Conservation (phyloP, 345 rosid species). For the Linum usitatissimum region DNA sequence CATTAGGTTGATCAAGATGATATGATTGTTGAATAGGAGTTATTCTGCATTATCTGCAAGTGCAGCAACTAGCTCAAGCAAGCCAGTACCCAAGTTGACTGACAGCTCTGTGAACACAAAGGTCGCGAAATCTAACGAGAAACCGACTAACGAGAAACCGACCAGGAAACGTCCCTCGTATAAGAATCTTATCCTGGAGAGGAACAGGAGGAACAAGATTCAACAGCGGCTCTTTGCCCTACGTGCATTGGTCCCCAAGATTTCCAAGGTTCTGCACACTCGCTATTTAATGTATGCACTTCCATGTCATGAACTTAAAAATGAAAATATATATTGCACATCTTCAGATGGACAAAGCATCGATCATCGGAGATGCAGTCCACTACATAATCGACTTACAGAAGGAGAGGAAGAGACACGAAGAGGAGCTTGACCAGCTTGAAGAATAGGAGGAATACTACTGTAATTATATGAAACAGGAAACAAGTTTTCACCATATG, state of each 20-base stretch:
- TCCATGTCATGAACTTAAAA: not conserved
- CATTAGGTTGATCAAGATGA: conserved; percentile 53
- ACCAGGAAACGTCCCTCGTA: conserved; percentile 33
- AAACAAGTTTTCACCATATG: too few relatives aligned
- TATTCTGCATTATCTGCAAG: conserved; percentile 15
- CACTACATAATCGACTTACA: conserved; percentile 52
- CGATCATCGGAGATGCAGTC: conserved; percentile 63
- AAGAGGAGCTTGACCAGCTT: conserved; percentile 46
- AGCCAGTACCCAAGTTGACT: conserved; percentile 2
- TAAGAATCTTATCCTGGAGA: conserved; percentile 72
- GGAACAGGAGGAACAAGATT: conserved; percentile 62
- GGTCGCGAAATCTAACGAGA: conserved; percentile 16
- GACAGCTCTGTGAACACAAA: conserved; percentile 11
- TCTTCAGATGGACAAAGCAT: conserved; percentile 57
- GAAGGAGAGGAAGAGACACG: conserved; percentile 36
- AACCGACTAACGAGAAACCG: too few relatives aligned
- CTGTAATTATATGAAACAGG: too few relatives aligned
- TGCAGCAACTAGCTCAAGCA: conserved; percentile 18
- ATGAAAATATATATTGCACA: conserved; percentile 4
- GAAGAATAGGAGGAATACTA: conserved; percentile 30
- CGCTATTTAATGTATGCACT: not conserved
- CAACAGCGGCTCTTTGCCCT: conserved; percentile 43
- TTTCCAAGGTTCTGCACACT: conserved; percentile 52
- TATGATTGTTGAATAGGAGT: conserved; percentile 33
- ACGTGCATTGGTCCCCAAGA: conserved; percentile 62